These are phyloP conservation scores for Ceratocystis harringtonii DNA, from an alignment of 2,329 filamentous ascomycete genomes.

Conservation along the genomic window DNA sequence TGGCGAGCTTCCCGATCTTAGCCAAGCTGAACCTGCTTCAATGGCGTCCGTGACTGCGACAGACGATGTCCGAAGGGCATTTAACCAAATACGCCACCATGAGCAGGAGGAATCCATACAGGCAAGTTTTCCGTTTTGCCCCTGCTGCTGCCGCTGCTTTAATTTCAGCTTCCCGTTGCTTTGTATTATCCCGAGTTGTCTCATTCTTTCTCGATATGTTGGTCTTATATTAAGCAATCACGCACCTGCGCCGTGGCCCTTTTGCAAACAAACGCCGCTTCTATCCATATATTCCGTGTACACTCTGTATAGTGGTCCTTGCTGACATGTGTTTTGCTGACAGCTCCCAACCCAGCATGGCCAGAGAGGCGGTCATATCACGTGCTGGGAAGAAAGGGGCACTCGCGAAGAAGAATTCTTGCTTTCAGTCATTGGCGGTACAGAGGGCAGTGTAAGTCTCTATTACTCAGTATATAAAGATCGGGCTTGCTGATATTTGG, in stretches of 20 bases:
- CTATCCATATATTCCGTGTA: neutral
- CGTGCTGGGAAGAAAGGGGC: constrained; percentile 16
- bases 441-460: constrained; percentile 15
- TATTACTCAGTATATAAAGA: neutral
- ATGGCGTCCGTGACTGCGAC: neutral
- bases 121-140: neutral
- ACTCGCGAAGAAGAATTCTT: constrained; percentile 16
- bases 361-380: constrained; percentile 14
- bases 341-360: constrained; percentile 5
- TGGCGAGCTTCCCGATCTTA: neutral
- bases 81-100: neutral
- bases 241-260: too few species aligned
- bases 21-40: neutral
- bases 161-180: neutral
- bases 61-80: neutral
- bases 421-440: constrained; percentile 15
- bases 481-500: neutral
- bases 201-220: neutral
- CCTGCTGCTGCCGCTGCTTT: neutral
- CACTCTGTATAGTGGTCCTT: neutral
- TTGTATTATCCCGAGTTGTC: neutral
- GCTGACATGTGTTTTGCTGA: neutral
- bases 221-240: constrained; percentile 1
- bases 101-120: neutral
- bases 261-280: neutral